Base-by-base conservation (phyloP, 1,284 basidiomycete species). In the Melampsora americana region DNA sequence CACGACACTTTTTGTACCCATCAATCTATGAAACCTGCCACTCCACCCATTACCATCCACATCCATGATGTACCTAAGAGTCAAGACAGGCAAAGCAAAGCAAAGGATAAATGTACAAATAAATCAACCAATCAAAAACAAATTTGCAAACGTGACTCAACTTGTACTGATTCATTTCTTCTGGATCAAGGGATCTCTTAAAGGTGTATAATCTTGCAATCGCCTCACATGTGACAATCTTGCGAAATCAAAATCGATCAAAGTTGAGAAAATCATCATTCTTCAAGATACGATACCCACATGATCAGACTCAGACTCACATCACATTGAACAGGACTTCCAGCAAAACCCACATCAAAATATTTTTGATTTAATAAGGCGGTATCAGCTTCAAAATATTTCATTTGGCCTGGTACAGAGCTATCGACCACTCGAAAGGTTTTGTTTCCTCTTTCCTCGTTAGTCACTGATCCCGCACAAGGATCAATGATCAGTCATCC, bases 11-110 rank as follows among this genome's bases (percentile, higher is more conserved):
- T 62, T 60, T 32, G 62, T 42, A n/a, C 44, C n/a, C 66, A 67
- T 68, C 50, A 70, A n/a, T 67, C 68, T 64, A 67, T 75, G 76
- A 77, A 83, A 83, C 16, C 83, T 79, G 59, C 82, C 83, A 70
- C 80, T 82, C 84, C 84, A 85, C 1, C 83, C 84, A 69, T 85
- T 85, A 5, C 85, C 85, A 77, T 85, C 85, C 12, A 85, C 81
- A 76, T 85, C 85, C 39, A 85, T 77, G 35, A 83, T 79, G 78
- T 83, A 75, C 64, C 75, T 77, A 28, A 56, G 30, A 53, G 5
- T 26, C 11, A 18, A 11, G 3, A 60, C 9, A 39, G 53, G 35
- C 44, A 28, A 64, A 50, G 16, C 18, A 5, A 20, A 20, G 18
- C 44, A 50, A 48, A 9, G 23, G 14, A 39, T 39, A 14, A 4